Evolutionary conservation across 495 filamentous ascomycete genomes (phyloP).

Genomic region (Lophiotrema nucula): DNA sequence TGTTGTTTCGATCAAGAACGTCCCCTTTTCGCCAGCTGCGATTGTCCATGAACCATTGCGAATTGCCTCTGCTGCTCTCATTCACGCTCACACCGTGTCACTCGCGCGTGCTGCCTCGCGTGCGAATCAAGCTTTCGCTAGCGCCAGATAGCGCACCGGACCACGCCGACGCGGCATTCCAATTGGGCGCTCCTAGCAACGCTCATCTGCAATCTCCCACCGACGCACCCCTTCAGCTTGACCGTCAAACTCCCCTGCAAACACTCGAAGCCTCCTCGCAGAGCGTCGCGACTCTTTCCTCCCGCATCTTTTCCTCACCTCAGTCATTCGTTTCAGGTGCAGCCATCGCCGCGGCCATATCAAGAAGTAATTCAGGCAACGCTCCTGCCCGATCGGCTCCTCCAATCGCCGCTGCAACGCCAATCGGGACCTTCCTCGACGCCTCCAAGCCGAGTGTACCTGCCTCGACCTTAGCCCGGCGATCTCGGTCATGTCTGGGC

Average conservation of each 20-base stretch:
- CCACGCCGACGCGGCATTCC: background rate
- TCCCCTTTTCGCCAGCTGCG: no score
- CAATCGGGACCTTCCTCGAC: slow-evolving; percentile 19
- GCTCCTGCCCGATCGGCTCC: no score
- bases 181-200: slow-evolving; percentile 14
- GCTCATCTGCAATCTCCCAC: background rate
- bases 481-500: background rate
- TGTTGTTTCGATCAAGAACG: no score
- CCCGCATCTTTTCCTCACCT: slow-evolving; percentile 12
- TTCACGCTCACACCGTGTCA: background rate
- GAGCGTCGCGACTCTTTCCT: background rate
- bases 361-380: background rate
- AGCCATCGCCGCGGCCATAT: background rate
- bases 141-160: background rate
- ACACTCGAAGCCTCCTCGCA: background rate
- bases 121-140: slow-evolving; percentile 2
- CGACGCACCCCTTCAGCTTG: slow-evolving; percentile 1
- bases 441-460: background rate
- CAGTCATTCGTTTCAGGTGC: slow-evolving; percentile 29
- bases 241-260: background rate
- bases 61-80: no score
- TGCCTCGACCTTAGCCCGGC: background rate
- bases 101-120: background rate
- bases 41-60: no score
- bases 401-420: slow-evolving; percentile 17